Base-by-base conservation (phyloP, 225 moss, liverwort and hornwort species). In the Ulota crispa region DNA sequence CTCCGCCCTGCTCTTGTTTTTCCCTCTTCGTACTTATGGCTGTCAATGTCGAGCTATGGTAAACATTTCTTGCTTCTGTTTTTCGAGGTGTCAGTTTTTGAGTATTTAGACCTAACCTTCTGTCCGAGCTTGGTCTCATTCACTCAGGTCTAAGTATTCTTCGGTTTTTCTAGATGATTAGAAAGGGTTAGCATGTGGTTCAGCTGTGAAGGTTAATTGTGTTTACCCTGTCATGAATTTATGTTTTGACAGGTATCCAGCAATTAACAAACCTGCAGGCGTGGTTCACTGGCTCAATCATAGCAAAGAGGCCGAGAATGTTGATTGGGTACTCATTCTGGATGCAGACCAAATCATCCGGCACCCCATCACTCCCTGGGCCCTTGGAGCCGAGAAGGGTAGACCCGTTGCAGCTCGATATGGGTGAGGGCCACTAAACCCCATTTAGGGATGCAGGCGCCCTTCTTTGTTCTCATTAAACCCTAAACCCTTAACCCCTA, bases 271-370 rank as follows among this genome's bases (percentile, higher is more conserved):
- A 88, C 98, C 98, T 75, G 98, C 92, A 32, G 94, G 91, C 34
- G 92, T 99, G 66, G 92, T 95, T 13, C 92, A 99, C 86, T 99
- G 98, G 98, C 90, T 99, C 54, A 93, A 90, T 62, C 81, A 94
- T 45, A 87, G 90, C 64, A 83, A 92, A 78, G 93, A 91, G 71
- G 92, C 94, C 3, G 73, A 88, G 30, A 68, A 82, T 76, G 97
- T 97, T 78, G 98, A 99, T 80, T 99, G 95, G 95, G 93, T 99
- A 31, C 90, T 99, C 68, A 94, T 99, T 89, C 68, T 99, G 74
- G 95, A 99, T 83, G 98, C 95, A 26, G 98, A 99, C 81, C 94
- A 94, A 89, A 91, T 99, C 73, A 91, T 99, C 84, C 89, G 98
- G 70, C 91, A 86, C 68, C 94, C 90, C 1, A 89, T 99, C 60